Evolutionary conservation across 345 rosid genomes (phyloP), one percentile per base, ranked within the genome.

Genomic region (Sisymbrium irio): DNA sequence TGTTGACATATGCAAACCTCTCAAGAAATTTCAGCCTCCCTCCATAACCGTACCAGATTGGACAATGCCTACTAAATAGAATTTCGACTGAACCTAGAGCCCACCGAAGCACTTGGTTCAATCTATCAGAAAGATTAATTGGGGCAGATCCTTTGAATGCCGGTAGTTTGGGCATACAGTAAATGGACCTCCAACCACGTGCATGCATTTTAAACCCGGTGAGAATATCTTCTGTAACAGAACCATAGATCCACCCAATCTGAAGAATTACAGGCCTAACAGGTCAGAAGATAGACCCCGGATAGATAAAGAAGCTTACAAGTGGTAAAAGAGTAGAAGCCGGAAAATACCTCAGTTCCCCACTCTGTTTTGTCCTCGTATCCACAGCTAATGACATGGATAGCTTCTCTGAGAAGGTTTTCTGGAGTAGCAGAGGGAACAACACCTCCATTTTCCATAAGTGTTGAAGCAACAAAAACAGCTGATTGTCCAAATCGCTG

Each of bases 181-280:
- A 93, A 80, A 90, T 85, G 57, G 98, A 93, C 18, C 97, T 83
- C 98, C 98, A 93, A 28, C 98, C 98, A 55, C 97, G 96, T 22
- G 96, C 93, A 76, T 93, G 98, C 97, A 93, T 93, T 82, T 93
- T 93, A 81, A 93, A 93, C 73, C 98, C 97, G 6, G 98, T 93
- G 46, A 93, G 85, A 86, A 93, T 93, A 90, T 93, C 98, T 79
- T 93, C 97, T 49, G 98, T 90, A n/a, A 93, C 93, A 35, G 96
- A 93, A 65, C 98, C 97, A 83, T 93, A 90, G 58, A 93, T 93
- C 98, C 96, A 93, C 67, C 98, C 98, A 64, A 93, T 90, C 98
- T 93, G 82, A 22, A 22, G 1, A 22, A 22, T 22, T 22, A 22
- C 25, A 22, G 1, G 25, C 25, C 25, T 22, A 22, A 22, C 25